Evolutionary conservation across 257 asterid genomes (phyloP), one percentile per base, ranked within the genome.

Genomic region (Lantana camara): DNA sequence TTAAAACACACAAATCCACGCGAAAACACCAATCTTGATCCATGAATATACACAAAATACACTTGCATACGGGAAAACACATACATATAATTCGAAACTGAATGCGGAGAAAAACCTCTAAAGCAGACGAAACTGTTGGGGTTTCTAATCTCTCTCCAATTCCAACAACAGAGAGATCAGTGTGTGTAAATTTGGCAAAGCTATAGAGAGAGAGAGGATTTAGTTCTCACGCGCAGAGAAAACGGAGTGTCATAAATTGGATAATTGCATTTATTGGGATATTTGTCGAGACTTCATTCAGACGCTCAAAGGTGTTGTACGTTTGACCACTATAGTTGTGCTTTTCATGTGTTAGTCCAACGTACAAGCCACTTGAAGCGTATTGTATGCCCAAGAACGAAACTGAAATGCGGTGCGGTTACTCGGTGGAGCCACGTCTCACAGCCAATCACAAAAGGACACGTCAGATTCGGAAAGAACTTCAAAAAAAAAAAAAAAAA

Each of bases 391-490:
- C 48, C 51, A 22, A 45, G 22, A 14, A 9, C 20, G 21, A 21
- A 17, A 47, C 53, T 15, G 21, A 22, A 47, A 49, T 54, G 45
- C 14, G 42, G 35, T 30, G 35, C 4, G 7, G 37, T 52, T n/a
- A 22, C 14, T 16, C 15, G 20, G 69, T 15, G 52, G 46, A 35
- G 70, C 58, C 73, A 73, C 73, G 78, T 67, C 69, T 14, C 20
- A 46, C 5, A 14, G 10, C 78, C 74, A 73, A 66, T 67, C 12
- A 29, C 1, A 17, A 7, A 16, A 23, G 3, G 74, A 64, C 78
- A 73, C 61, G 70, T 61, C 74, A 44, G 51, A 19, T 37, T 57
- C 23, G 9, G 41, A 53, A 61, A 35, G n/a, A n/a, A n/a, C n/a
- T n/a, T n/a, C n/a, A n/a, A n/a, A n/a, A n/a, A n/a, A n/a, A n/a